Percentiles rank a stretch among this genome's conserved stretches.
Evolutionary conservation across 2,329 filamentous ascomycete species (phyloP).

Genomic region (Talaromyces sp.): DNA sequence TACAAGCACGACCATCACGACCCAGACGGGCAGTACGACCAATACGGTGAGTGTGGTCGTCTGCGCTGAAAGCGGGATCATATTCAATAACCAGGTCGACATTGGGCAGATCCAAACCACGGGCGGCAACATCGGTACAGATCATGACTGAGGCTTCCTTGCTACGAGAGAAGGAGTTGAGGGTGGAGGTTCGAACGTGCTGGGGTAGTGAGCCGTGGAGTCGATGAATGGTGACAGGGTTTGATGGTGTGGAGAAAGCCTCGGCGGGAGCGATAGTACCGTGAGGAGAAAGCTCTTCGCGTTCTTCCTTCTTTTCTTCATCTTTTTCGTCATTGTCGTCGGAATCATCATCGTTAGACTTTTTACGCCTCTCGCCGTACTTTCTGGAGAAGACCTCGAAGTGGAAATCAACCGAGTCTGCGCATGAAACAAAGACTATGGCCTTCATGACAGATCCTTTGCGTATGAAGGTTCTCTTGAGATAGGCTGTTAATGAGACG

Average conservation of each 20-base stretch:
- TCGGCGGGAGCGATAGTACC: constrained; percentile 62
- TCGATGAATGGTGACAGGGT: constrained; percentile 77
- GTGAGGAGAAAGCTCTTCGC: constrained; percentile 35
- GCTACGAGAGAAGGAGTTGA: constrained; percentile 75
- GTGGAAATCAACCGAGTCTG: constrained; percentile 96
- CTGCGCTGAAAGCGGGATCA: constrained; percentile 89
- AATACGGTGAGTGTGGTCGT: constrained; percentile 92
- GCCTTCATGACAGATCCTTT: constrained; percentile 94
- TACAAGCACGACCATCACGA: constrained; percentile 78
- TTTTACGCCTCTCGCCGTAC: constrained; percentile 24
- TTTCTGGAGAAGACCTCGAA: constrained; percentile 74
- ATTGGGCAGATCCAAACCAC: constrained; percentile 91
- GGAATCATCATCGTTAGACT: constrained; percentile 28
- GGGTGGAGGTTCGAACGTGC: constrained; percentile 80
- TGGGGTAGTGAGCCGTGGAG: constrained; percentile 93
- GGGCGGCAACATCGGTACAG: constrained; percentile 93
- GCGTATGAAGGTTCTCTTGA: constrained; percentile 85
- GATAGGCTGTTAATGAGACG: constrained; percentile 79
- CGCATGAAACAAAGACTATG: constrained; percentile 95
- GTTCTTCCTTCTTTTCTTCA: constrained; percentile 25
- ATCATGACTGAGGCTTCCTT: constrained; percentile 79
- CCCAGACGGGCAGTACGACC: constrained; percentile 94
- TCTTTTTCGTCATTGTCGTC: constrained; percentile 26
- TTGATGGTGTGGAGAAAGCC: constrained; percentile 73
- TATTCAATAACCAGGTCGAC: constrained; percentile 96